A percentile compares a stretch with the other conserved stretches of the same genome.
phyloP scores from a whole-genome alignment of 495 filamentous ascomycete species.

The Glutinoglossum americanum region DNA sequence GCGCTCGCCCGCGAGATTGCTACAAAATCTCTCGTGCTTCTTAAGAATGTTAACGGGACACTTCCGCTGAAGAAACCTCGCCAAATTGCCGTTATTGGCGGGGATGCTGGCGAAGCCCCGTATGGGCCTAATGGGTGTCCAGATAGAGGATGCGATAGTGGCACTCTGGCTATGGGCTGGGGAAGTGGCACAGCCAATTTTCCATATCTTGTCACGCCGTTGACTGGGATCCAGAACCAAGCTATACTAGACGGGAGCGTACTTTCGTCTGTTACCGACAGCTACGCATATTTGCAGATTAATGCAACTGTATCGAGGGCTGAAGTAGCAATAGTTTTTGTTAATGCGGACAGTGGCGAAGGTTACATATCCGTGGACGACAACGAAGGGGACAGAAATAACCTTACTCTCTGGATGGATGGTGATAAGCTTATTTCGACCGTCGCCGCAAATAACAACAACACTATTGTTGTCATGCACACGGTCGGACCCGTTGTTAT shows the following conservation, averaged over 20 bases:
- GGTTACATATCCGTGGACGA: slow-evolving; percentile 66
- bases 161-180: slow-evolving; percentile 88
- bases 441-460: slow-evolving; percentile 57
- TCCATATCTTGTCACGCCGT: slow-evolving; percentile 77
- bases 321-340: slow-evolving; percentile 65
- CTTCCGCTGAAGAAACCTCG: slow-evolving; percentile 60
- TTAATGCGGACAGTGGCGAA: slow-evolving; percentile 73
- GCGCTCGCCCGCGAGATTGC: slow-evolving; percentile 50
- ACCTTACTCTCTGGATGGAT: slow-evolving; percentile 73
- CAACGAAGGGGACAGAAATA: slow-evolving; percentile 79
- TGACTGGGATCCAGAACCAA: slow-evolving; percentile 62
- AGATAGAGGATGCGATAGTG: slow-evolving; percentile 67
- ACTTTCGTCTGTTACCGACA: slow-evolving; percentile 55
- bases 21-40: slow-evolving; percentile 56
- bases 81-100: slow-evolving; percentile 62
- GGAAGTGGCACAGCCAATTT: slow-evolving; percentile 77
- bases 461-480: slow-evolving; percentile 87
- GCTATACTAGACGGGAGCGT: slow-evolving; percentile 34
- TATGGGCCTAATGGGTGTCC: slow-evolving; percentile 67
- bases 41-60: slow-evolving; percentile 59
- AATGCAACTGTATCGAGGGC: slow-evolving; percentile 40
- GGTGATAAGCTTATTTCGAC: slow-evolving; percentile 61
- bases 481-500: slow-evolving; percentile 62
- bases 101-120: slow-evolving; percentile 59
- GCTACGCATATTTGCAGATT: slow-evolving; percentile 42